Percentiles rank a stretch among this genome's conserved stretches.
Evolutionary conservation across 345 rosid species (phyloP).

Genomic region (Sonneratia alba): DNA sequence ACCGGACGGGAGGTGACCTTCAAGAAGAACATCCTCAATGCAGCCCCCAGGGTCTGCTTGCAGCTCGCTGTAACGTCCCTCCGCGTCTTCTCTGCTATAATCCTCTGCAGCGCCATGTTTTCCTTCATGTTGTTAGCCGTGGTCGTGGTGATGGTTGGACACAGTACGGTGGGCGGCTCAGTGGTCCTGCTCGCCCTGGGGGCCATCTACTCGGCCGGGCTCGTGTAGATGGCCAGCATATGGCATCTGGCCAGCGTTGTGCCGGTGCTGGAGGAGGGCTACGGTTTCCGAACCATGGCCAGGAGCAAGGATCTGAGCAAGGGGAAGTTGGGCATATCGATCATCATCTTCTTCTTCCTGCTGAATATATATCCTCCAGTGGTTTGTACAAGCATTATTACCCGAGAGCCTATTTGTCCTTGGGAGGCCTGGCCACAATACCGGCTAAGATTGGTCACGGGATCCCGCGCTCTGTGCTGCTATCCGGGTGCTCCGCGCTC

Average conservation of each 20-base stretch:
- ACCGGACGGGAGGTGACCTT: slow-evolving; percentile 31
- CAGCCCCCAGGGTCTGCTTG: slow-evolving; percentile 50
- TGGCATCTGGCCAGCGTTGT: slow-evolving; percentile 49
- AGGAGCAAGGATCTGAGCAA: slow-evolving; percentile 30
- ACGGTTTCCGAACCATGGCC: slow-evolving; percentile 25
- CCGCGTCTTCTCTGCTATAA: slow-evolving; percentile 9
- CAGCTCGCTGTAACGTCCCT: slow-evolving; percentile 37
- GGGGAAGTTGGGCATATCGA: slow-evolving; percentile 27
- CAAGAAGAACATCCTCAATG: slow-evolving; percentile 25
- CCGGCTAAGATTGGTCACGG: slow-evolving; percentile 17
- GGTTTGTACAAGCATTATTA: slow-evolving; percentile 4
- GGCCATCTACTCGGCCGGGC: slow-evolving; percentile 15
- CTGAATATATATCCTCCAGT: slow-evolving; percentile 3
- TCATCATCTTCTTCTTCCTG: slow-evolving; percentile 13
- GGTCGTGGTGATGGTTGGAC: no score
- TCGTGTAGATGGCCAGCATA: slow-evolving; percentile 23
- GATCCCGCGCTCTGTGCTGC: slow-evolving; percentile 22
- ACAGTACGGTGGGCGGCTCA: not conserved
- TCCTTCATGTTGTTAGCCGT: not conserved
- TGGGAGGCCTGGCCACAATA: slow-evolving; percentile 16
- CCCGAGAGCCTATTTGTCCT: slow-evolving; percentile 17
- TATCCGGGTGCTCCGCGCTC: slow-evolving; percentile 21
- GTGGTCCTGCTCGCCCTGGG: not conserved
- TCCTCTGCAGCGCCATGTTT: slow-evolving; percentile 8
- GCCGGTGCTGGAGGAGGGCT: slow-evolving; percentile 37